Percentiles rank a stretch among this genome's conserved stretches.
phyloP scores from a whole-genome alignment of 1,284 basidiomycete genomes.

The Cryptococcus sp. region DNA sequence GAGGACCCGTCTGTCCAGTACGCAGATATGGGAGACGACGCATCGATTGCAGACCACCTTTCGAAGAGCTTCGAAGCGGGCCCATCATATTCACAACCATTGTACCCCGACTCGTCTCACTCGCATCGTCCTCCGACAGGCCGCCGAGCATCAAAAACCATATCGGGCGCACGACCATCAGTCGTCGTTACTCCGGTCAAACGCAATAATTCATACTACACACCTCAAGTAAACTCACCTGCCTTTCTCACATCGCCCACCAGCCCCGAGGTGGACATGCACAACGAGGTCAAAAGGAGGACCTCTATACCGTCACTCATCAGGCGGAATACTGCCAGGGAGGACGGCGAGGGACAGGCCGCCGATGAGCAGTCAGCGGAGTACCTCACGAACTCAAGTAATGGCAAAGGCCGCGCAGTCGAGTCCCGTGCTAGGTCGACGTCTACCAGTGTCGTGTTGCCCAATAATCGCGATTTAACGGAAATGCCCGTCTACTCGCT shows the following conservation, averaged over 20 bases:
- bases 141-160: constrained; percentile 19
- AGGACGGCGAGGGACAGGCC: constrained; percentile 14
- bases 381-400: not conserved
- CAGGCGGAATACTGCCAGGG: constrained; percentile 12
- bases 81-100: constrained; percentile 7
- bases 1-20: constrained; percentile 20
- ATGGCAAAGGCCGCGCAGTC: constrained; percentile 20
- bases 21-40: not conserved
- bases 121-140: not conserved
- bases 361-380: constrained; percentile 1
- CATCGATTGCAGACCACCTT: constrained; percentile 6
- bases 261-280: constrained; percentile 10
- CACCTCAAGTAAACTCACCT: constrained; percentile 11
- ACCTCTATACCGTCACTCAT: constrained; percentile 43
- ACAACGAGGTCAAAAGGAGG: constrained; percentile 34
- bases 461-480: constrained; percentile 19
- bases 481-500: constrained; percentile 16
- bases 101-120: not conserved
- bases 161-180: constrained; percentile 14
- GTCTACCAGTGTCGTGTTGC: constrained; percentile 46
- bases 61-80: constrained; percentile 18
- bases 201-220: constrained; percentile 17
- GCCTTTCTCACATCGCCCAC: constrained; percentile 7
- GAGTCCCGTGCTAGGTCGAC: constrained; percentile 45
- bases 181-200: constrained; percentile 8